Percentiles rank a stretch among this genome's conserved stretches.
phyloP scores from a whole-genome alignment of 2,329 filamentous ascomycete genomes.

The Penicillium thymicola region DNA sequence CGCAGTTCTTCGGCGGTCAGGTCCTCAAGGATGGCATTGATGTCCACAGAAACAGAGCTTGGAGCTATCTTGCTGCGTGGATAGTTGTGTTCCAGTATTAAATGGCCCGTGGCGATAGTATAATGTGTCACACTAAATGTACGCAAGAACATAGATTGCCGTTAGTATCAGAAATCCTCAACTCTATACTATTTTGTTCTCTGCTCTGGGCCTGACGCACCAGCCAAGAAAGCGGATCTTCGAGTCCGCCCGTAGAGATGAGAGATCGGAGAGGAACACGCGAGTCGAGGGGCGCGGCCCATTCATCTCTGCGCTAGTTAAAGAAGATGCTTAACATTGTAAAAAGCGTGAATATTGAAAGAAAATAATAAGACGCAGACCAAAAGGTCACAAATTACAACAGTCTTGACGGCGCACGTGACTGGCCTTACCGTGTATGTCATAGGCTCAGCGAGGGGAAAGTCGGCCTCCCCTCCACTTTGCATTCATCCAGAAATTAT shows the following conservation, averaged over 20 bases:
- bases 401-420: slow-evolving; percentile 25
- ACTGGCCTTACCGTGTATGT: slow-evolving; percentile 37
- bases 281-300: slow-evolving; percentile 63
- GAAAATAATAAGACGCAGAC: not conserved
- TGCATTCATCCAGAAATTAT: slow-evolving; percentile 13
- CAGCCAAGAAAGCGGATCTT: slow-evolving; percentile 93
- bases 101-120: slow-evolving; percentile 53
- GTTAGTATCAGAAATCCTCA: not conserved
- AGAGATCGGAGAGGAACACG: slow-evolving; percentile 63
- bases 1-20: slow-evolving; percentile 62
- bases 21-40: slow-evolving; percentile 66
- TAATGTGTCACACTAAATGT: slow-evolving; percentile 58
- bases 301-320: slow-evolving; percentile 26
- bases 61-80: slow-evolving; percentile 39
- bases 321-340: slow-evolving; percentile 1
- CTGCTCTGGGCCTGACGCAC: slow-evolving; percentile 52
- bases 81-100: slow-evolving; percentile 67
- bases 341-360: not conserved
- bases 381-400: not conserved
- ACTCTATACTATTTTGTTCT: not conserved
- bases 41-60: slow-evolving; percentile 61
- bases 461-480: slow-evolving; percentile 20
- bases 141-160: not conserved
- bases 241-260: slow-evolving; percentile 52
- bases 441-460: slow-evolving; percentile 37